These are phyloP conservation scores for Euphrasia confusa DNA, from an alignment of 257 asterid species.

Conservation along the genomic window DNA sequence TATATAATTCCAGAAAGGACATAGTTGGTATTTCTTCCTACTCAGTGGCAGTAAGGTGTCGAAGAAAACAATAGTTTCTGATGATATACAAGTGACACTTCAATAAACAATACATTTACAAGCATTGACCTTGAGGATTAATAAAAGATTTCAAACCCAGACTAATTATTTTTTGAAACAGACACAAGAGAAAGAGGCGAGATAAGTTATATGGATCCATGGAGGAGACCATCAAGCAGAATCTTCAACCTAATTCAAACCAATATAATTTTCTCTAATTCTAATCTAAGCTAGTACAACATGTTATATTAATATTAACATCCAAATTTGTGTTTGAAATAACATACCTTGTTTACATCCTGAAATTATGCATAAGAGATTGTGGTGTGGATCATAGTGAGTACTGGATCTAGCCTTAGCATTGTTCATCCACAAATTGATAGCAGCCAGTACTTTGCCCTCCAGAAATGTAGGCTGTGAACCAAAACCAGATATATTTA, in stretches of 20 bases:
- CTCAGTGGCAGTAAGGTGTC: background rate
- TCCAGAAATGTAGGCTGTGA: conserved; percentile 74
- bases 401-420: conserved; percentile 79
- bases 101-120: conserved; percentile 1
- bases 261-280: background rate
- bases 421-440: conserved; percentile 95
- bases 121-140: conserved; percentile 19
- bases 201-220: background rate
- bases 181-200: background rate
- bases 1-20: conserved; percentile 5
- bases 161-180: background rate
- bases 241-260: conserved; percentile 17
- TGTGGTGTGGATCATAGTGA: conserved; percentile 92
- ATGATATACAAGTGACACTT: conserved; percentile 17
- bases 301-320: conserved; percentile 7
- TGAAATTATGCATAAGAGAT: conserved; percentile 68
- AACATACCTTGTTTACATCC: conserved; percentile 75
- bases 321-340: conserved; percentile 15
- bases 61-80: conserved; percentile 1
- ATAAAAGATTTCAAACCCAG: conserved; percentile 1
- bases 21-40: conserved; percentile 15
- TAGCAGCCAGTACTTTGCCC: conserved; percentile 53
- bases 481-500: conserved; percentile 21
- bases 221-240: conserved; percentile 13
- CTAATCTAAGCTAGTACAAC: conserved; percentile 7